Base-by-base conservation (phyloP, 106 monocot species). In the Phalaenopsis equestris region DNA sequence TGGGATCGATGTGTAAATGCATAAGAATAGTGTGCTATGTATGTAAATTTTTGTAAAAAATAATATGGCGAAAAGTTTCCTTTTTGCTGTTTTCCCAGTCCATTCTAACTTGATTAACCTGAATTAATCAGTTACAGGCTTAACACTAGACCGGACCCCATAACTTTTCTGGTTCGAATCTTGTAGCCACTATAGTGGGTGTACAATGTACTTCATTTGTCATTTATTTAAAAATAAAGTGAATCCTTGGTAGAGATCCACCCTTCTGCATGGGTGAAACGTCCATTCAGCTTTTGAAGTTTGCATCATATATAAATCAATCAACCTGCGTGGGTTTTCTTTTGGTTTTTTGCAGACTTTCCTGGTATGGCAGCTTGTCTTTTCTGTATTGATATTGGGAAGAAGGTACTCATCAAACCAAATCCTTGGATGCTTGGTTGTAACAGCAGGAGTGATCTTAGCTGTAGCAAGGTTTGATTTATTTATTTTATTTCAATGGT, bases 341-440 rank as follows among this genome's bases (percentile, higher is more conserved):
- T 56, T 79, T 61, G 21, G 73, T 52, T 70, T 83, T 47, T 85
- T 91, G 85, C 91, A 95, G 99, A 78, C 91, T 68, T 99, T 94
- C 82, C 85, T 99, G 85, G 93, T 99, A 72, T 99, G 99, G 99
- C 99, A 99, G 86, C 94, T 99, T 84, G 72, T 93, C 46, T 90
- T 99, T 67, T 99, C 95, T 79, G 77, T 85, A 49, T 65, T 99
- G 42, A 87, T 99, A 79, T 90, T 99, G 76, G 81, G 83, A 88
- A 90, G 91, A 78, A 95, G 80, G 79, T 99, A 95, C 56, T 91
- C 90, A 55, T 77, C 80, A 55, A 88, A 82, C 45, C 88, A 99
- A 86, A 85, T 95, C 2, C 67, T 93, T 84, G 99, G 95, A 41
- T 99, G 95, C 87, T 87, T 91, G 9, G 86, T 95, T 75, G 95